Conservation (phyloP, 345 rosid genomes). For the Linum trigynum region DNA sequence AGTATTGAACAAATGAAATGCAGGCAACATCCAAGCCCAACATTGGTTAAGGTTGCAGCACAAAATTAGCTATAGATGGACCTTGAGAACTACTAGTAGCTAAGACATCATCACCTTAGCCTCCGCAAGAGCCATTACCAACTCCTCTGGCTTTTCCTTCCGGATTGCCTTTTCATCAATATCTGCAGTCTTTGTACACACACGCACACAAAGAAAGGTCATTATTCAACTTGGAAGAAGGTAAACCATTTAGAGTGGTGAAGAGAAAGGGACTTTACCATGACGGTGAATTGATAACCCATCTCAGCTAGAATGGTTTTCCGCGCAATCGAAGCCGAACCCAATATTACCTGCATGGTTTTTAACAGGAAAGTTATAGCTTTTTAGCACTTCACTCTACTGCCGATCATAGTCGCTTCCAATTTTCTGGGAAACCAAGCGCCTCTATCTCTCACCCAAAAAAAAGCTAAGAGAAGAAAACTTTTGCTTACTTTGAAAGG, state of each 20-base stretch:
- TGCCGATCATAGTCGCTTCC: not conserved
- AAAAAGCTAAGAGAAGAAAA: not conserved
- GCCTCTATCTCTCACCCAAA: not conserved
- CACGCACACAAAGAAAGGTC: not conserved
- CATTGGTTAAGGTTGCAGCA: not conserved
- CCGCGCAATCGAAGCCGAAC: slow-evolving; percentile 71
- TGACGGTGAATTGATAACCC: slow-evolving; percentile 76
- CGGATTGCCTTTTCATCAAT: slow-evolving; percentile 81
- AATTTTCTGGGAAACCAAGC: not conserved
- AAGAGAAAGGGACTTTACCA: slow-evolving; percentile 29
- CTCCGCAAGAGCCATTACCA: slow-evolving; percentile 86
- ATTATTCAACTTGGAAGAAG: not conserved
- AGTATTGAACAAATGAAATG: not conserved
- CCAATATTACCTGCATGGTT: slow-evolving; percentile 59
- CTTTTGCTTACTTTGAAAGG: slow-evolving; percentile 38
- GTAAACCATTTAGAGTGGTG: not conserved
- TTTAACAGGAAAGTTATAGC: not conserved
- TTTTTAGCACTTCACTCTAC: not conserved
- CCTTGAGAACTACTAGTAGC: not conserved
- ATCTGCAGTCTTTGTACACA: slow-evolving; percentile 57
- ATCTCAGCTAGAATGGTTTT: slow-evolving; percentile 59
- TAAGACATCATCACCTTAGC: slow-evolving; percentile 49
- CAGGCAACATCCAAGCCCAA: no score
- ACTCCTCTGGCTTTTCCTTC: slow-evolving; percentile 70
- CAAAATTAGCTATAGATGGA: not conserved